phyloP scores from a whole-genome alignment of 768 basidiomycete species.

The Cystobasidium onofrii region DNA sequence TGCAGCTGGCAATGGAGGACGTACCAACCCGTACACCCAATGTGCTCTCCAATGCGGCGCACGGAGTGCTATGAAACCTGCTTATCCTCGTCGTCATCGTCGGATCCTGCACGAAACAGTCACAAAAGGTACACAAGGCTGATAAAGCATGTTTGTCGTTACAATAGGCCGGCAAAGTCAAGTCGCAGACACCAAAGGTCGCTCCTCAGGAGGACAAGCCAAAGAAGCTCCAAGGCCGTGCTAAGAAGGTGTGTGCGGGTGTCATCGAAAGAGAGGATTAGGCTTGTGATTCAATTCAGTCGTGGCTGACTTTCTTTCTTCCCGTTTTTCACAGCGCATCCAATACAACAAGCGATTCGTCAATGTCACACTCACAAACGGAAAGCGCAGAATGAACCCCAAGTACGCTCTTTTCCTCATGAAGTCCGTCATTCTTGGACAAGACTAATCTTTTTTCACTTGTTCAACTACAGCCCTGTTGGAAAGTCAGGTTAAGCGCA shows the following conservation, averaged over 20 bases:
- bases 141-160: background rate
- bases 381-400: slow-evolving; percentile 30
- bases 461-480: slow-evolving; percentile 5
- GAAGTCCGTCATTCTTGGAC: background rate
- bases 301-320: background rate
- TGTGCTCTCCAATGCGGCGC: too few species aligned
- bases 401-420: background rate
- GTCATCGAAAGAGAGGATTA: background rate
- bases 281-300: background rate
- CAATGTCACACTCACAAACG: slow-evolving; percentile 17
- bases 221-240: slow-evolving; percentile 30
- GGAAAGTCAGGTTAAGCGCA: slow-evolving; percentile 28
- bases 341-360: slow-evolving; percentile 33
- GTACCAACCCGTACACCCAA: too few species aligned
- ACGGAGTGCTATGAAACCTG: too few species aligned
- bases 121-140: background rate
- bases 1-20: too few species aligned
- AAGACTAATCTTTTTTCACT: background rate
- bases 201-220: slow-evolving; percentile 28
- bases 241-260: slow-evolving; percentile 10
- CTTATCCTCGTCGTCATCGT: too few species aligned
- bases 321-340: background rate
- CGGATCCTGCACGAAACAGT: background rate
- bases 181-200: slow-evolving; percentile 32
- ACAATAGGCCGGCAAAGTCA: slow-evolving; percentile 29